Percentiles rank a stretch among this genome's conserved stretches.
Evolutionary conservation across 2,329 filamentous ascomycete species (phyloP).

Genomic region (Xylariaceae sp.): DNA sequence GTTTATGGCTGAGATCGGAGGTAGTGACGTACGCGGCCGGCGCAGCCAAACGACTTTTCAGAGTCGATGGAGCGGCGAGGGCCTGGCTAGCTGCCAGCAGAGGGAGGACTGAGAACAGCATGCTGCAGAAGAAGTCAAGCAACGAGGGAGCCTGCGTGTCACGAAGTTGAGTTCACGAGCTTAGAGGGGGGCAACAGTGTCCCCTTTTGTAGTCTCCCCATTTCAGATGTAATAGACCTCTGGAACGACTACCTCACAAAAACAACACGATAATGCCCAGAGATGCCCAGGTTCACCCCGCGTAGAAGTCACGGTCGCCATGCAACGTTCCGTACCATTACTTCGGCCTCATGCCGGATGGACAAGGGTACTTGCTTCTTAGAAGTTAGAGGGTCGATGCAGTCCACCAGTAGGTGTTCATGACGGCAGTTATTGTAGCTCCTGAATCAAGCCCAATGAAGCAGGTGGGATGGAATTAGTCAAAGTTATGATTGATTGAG

Average conservation of each 20-base stretch:
- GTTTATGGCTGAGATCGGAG: slow-evolving; percentile 46
- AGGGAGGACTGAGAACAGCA: slow-evolving; percentile 29
- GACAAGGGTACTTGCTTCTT: slow-evolving; percentile 13
- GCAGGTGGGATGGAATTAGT: slow-evolving; percentile 10
- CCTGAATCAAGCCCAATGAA: slow-evolving; percentile 11
- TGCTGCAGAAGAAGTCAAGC: not conserved
- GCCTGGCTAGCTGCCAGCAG: slow-evolving; percentile 29
- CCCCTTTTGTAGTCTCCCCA: slow-evolving; percentile 14
- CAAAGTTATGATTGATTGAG: not conserved
- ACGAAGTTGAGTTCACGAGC: not conserved
- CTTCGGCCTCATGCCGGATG: slow-evolving; percentile 18
- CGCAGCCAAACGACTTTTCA: slow-evolving; percentile 26
- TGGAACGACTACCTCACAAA: too few relatives aligned
- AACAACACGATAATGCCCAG: not conserved
- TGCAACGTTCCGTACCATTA: not conserved
- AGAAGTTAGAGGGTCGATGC: slow-evolving; percentile 2
- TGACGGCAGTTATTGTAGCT: not conserved
- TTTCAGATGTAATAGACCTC: not conserved
- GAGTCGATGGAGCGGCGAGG: slow-evolving; percentile 17
- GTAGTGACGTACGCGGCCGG: slow-evolving; percentile 46
- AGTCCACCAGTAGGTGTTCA: not conserved
- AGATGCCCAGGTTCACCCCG: slow-evolving; percentile 1
- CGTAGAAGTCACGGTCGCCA: not conserved
- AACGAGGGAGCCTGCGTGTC: too few relatives aligned
- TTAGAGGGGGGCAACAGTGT: not conserved